Base-by-base conservation (phyloP, 352 stramenopile genomes). In the Globisporangium megalacanthum region DNA sequence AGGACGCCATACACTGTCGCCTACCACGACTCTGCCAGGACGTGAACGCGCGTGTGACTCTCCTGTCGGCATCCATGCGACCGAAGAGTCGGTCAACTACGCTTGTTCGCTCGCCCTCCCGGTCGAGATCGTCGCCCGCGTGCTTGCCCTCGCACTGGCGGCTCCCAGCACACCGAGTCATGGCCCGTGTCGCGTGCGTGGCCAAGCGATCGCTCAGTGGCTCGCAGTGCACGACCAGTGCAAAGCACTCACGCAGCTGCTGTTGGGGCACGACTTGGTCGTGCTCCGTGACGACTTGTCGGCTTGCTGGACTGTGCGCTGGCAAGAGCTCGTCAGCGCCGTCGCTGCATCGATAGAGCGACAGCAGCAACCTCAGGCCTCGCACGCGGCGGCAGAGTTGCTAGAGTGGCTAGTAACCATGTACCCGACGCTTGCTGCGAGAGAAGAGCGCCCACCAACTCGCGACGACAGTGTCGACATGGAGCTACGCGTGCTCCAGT, bases 151-250 rank as follows among this genome's bases (percentile, higher is more conserved):
- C 31, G 14, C 35, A 11, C 19, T 62, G 19, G 14, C 45, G n/a
- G 29, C 31, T 19, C 37, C 54, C 13, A 44, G 54, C 39, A 37
- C 25, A 35, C 22, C 45, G 9, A 39, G 1, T 15, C 7, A 14
- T 65, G 1, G 22, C 62, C 55, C 35, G 62, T 72, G 1, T 6
- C 65, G 60, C 22, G 65, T 82, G 2, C 10, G 49, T 42, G 61
- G 62, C 9, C 75, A 65, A 31, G 66, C 62, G 0, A 48, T 79
- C 22, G 15, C 45, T 0, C 51, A 76, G 36, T 82, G 73, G 73
- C 13, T 82, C 20, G 36, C 69, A n/a, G n/a, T 4, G n/a, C 8
- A 53, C 0, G 52, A 68, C 33, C 17, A 49, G 31, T 51, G 68
- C 36, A 29, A 20, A 20, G 73, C 77, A 49, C 35, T 72, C 17